Percentiles rank a stretch among this genome's conserved stretches.
These are phyloP conservation scores for Gentiana macrophylla DNA, from an alignment of 257 asterid genomes.

Conservation along the genomic window DNA sequence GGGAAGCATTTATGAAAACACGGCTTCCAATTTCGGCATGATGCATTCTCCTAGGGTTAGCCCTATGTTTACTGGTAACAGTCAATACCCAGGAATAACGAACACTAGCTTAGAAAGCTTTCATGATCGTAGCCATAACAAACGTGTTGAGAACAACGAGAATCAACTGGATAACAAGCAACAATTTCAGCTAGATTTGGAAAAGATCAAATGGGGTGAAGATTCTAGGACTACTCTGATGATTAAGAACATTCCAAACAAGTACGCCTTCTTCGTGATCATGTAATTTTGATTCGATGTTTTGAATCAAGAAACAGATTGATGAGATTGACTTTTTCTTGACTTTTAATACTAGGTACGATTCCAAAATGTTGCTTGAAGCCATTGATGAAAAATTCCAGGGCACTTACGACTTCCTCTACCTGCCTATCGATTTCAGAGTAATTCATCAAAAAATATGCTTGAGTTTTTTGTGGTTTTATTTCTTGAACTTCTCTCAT, in stretches of 20 bases:
- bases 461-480: not conserved
- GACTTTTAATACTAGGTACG: slow-evolving; percentile 37
- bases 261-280: slow-evolving; percentile 23
- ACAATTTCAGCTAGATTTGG: slow-evolving; percentile 56
- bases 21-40: slow-evolving; percentile 34
- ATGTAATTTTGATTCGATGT: slow-evolving; percentile 1
- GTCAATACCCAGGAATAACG: slow-evolving; percentile 21
- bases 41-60: slow-evolving; percentile 28
- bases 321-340: not conserved
- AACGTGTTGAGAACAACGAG: slow-evolving; percentile 28
- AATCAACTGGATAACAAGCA: slow-evolving; percentile 36
- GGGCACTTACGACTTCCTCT: slow-evolving; percentile 76
- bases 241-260: slow-evolving; percentile 83
- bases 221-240: slow-evolving; percentile 67
- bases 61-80: slow-evolving; percentile 26
- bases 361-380: slow-evolving; percentile 69
- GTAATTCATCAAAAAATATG: slow-evolving; percentile 16
- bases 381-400: slow-evolving; percentile 53
- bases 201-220: slow-evolving; percentile 50
- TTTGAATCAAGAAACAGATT: not conserved
- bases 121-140: slow-evolving; percentile 28
- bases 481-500: slow-evolving; percentile 5
- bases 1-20: slow-evolving; percentile 26
- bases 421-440: slow-evolving; percentile 84
- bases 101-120: slow-evolving; percentile 26